Conservation (phyloP, 768 basidiomycete species). For the Leucocoprinus birnbaumii region DNA sequence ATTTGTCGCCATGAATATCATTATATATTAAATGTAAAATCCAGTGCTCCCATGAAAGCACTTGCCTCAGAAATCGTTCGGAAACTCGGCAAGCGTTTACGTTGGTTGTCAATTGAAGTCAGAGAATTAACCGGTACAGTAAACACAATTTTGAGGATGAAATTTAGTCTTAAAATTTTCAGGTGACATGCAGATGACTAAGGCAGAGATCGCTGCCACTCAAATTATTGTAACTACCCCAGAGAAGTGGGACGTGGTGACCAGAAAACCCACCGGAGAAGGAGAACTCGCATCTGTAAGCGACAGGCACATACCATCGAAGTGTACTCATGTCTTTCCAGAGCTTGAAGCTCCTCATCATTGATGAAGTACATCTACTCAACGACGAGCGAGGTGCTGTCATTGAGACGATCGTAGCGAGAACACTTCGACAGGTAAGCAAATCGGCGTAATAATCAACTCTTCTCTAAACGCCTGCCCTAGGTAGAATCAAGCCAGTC, state of each 20-base stretch:
- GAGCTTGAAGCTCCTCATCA: conserved; percentile 92
- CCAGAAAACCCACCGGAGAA: conserved; percentile 94
- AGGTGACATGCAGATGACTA: conserved; percentile 97
- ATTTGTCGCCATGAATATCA: background rate
- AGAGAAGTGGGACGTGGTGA: conserved; percentile 99
- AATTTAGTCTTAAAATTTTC: conserved; percentile 17
- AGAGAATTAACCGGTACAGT: conserved; percentile 82
- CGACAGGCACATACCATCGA: conserved; percentile 1
- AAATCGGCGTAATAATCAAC: background rate
- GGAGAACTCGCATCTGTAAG: conserved; percentile 92
- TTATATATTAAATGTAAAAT: conserved; percentile 1
- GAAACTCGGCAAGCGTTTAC: conserved; percentile 86
- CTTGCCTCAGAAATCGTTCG: conserved; percentile 93
- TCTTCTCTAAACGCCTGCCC: background rate
- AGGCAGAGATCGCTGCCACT: conserved; percentile 89
- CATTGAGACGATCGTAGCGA: conserved; percentile 95
- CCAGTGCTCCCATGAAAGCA: conserved; percentile 97
- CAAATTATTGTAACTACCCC: conserved; percentile 99
- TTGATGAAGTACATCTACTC: conserved; percentile 95
- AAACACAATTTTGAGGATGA: background rate
- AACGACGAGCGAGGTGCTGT: conserved; percentile 99
- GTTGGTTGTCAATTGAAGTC: conserved; percentile 85
- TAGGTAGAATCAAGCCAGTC: conserved; percentile 97
- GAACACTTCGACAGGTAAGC: conserved; percentile 84
- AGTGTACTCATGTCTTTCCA: conserved; percentile 24